These are phyloP conservation scores for Wilcoxina mikolae DNA, from an alignment of 495 filamentous ascomycete genomes.

Conservation along the genomic window DNA sequence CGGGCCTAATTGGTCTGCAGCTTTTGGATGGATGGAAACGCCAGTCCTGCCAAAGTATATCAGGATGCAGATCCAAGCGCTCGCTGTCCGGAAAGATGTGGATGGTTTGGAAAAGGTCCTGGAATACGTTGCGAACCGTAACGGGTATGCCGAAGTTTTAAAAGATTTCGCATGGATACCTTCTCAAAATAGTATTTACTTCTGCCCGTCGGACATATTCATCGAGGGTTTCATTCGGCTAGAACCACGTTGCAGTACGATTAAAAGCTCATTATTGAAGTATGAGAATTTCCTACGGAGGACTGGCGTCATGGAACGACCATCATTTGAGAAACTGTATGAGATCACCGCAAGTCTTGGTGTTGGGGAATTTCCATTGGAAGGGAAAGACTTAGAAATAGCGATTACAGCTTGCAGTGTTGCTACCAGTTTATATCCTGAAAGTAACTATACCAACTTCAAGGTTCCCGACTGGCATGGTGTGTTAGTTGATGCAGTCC, in stretches of 20 bases:
- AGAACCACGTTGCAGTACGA: conserved; percentile 5
- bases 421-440: conserved; percentile 10
- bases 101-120: conserved; percentile 21
- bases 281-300: conserved; percentile 10
- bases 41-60: conserved; percentile 20
- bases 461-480: conserved; percentile 15
- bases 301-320: conserved; percentile 19
- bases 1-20: conserved; percentile 20
- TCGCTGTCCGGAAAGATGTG: conserved; percentile 14
- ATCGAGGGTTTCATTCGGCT: conserved; percentile 1
- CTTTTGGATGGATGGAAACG: conserved; percentile 26
- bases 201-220: conserved; percentile 8
- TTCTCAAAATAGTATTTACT: conserved; percentile 7
- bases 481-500: conserved; percentile 5
- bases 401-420: conserved; percentile 25
- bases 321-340: conserved; percentile 17
- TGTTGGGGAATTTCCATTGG: conserved; percentile 8
- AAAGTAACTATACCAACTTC: conserved; percentile 7
- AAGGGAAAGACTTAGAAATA: conserved; percentile 14
- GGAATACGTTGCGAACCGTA: conserved; percentile 11
- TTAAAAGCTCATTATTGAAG: background rate
- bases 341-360: conserved; percentile 17
- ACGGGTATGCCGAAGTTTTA: conserved; percentile 12
- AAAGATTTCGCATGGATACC: conserved; percentile 17
- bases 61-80: conserved; percentile 20